phyloP scores from a whole-genome alignment of 2,329 filamentous ascomycete genomes.

The Talaromyces pinophilus region DNA sequence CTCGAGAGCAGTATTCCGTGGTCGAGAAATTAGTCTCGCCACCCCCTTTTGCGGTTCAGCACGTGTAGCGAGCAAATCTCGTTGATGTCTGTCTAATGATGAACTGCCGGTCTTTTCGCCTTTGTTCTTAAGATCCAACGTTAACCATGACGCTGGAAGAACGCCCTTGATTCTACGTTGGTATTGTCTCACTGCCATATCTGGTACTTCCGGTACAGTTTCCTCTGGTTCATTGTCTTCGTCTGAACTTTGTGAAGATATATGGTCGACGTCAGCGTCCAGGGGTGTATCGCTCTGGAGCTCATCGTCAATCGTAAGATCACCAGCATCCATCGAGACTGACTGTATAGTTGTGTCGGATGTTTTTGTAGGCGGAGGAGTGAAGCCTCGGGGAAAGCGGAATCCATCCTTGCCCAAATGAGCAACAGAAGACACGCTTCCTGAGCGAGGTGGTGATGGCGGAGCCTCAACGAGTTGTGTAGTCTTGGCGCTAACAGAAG shows the following conservation, averaged over 20 bases:
- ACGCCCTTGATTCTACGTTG: slow-evolving; percentile 51
- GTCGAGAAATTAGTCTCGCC: slow-evolving; percentile 35
- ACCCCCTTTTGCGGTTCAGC: slow-evolving; percentile 37
- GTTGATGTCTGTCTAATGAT: slow-evolving; percentile 25
- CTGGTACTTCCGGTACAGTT: slow-evolving; percentile 22
- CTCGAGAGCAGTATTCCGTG: slow-evolving; percentile 26
- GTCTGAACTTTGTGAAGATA: background rate
- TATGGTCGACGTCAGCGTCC: background rate
- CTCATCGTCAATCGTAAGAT: slow-evolving; percentile 24
- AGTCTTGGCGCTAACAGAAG: slow-evolving; percentile 19
- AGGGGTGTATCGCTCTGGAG: slow-evolving; percentile 11
- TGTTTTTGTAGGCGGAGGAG: slow-evolving; percentile 34
- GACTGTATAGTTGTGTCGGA: slow-evolving; percentile 28
- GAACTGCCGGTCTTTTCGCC: slow-evolving; percentile 27
- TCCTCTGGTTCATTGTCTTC: slow-evolving; percentile 24
- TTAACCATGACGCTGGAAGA: slow-evolving; percentile 52
- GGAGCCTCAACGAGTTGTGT: slow-evolving; percentile 37
- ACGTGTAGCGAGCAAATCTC: slow-evolving; percentile 26
- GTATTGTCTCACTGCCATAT: slow-evolving; percentile 35
- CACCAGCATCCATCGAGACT: slow-evolving; percentile 25
- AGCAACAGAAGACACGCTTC: slow-evolving; percentile 33
- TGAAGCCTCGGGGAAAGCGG: slow-evolving; percentile 40
- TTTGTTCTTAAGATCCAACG: slow-evolving; percentile 43
- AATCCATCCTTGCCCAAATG: slow-evolving; percentile 34
- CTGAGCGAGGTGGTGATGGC: slow-evolving; percentile 45